Conservation (phyloP, 2,329 filamentous ascomycete genomes). For the Akanthomyces dipterigenus region DNA sequence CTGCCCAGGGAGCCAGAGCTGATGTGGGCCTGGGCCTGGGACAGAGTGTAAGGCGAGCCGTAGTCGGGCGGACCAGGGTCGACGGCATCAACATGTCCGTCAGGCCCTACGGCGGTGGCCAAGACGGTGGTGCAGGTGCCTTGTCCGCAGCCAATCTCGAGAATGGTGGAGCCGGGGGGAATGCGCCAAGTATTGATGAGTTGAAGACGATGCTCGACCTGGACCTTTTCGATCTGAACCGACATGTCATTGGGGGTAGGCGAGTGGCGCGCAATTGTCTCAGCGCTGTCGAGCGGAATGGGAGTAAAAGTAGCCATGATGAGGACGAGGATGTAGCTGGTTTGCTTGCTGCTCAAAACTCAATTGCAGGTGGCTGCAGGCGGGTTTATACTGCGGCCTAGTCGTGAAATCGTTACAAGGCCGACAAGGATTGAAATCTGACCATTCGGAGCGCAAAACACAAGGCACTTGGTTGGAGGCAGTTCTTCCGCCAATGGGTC, state of each 20-base stretch:
- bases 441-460: background rate
- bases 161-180: conserved; percentile 33
- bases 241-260: conserved; percentile 6
- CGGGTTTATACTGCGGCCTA: background rate
- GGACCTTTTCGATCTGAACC: conserved; percentile 17
- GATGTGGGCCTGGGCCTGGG: conserved; percentile 40
- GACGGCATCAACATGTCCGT: conserved; percentile 41
- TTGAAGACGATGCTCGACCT: conserved; percentile 29
- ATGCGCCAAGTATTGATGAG: conserved; percentile 31
- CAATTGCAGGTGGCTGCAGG: background rate
- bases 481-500: background rate
- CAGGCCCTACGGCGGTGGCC: conserved; percentile 37
- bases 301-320: conserved; percentile 8
- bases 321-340: background rate
- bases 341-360: background rate
- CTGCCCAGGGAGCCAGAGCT: conserved; percentile 31
- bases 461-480: background rate
- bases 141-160: conserved; percentile 56
- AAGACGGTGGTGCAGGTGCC: conserved; percentile 50
- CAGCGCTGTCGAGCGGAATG: conserved; percentile 6
- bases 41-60: conserved; percentile 42
- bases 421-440: background rate
- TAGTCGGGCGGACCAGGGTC: conserved; percentile 47
- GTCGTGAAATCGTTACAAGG: background rate
- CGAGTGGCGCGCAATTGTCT: conserved; percentile 7